A percentile compares a stretch with the other conserved stretches of the same genome.
Evolutionary conservation across 2,329 filamentous ascomycete genomes (phyloP).

Genomic region (Clarireedia paspali): DNA sequence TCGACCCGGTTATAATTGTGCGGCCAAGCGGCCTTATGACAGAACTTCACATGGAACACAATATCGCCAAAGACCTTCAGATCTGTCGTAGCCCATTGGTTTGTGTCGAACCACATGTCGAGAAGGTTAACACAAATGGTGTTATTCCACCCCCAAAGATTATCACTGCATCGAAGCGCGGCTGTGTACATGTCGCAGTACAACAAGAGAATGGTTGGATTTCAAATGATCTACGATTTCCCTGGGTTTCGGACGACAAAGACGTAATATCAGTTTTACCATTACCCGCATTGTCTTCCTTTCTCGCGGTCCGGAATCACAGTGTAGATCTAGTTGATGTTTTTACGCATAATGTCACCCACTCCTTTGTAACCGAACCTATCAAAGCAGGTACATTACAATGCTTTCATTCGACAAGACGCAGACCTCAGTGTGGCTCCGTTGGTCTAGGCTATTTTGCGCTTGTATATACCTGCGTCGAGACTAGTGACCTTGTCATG

Average conservation of each 20-base stretch:
- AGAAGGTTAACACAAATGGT: slow-evolving; percentile 26
- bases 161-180: slow-evolving; percentile 42
- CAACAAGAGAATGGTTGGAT: slow-evolving; percentile 41
- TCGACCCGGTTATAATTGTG: slow-evolving; percentile 50
- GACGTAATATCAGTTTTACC: slow-evolving; percentile 51
- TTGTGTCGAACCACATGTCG: slow-evolving; percentile 28
- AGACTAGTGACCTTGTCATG: slow-evolving; percentile 55
- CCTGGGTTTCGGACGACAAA: slow-evolving; percentile 30
- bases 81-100: slow-evolving; percentile 47
- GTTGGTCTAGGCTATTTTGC: slow-evolving; percentile 55
- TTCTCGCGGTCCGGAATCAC: slow-evolving; percentile 50
- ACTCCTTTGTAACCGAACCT: slow-evolving; percentile 51
- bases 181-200: slow-evolving; percentile 42
- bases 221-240: slow-evolving; percentile 36
- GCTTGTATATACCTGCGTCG: slow-evolving; percentile 52
- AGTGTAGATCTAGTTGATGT: slow-evolving; percentile 57
- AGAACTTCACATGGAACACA: slow-evolving; percentile 44
- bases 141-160: slow-evolving; percentile 29
- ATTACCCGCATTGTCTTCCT: slow-evolving; percentile 48
- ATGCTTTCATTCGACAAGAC: slow-evolving; percentile 47
- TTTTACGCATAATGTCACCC: slow-evolving; percentile 45
- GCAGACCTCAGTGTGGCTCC: slow-evolving; percentile 45
- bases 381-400: slow-evolving; percentile 54
- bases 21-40: slow-evolving; percentile 56
- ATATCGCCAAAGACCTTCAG: slow-evolving; percentile 34